Evolutionary conservation across 164 flowering plant species (phyloP).

Genomic region (Dillenia turbinata): DNA sequence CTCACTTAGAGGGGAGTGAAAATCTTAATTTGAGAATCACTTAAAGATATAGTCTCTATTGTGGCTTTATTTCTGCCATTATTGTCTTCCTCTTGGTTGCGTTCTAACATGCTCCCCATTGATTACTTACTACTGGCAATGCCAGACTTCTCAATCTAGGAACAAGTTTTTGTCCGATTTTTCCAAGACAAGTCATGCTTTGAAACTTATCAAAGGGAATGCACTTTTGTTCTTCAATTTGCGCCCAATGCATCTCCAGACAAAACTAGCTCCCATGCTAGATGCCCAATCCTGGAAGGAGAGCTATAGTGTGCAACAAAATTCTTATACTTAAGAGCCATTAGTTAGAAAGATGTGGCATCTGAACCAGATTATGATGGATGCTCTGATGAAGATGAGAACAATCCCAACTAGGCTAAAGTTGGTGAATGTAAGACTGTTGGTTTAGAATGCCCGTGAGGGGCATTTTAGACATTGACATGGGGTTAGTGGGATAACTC

Average conservation of each 20-base stretch:
- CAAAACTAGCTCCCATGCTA: conserved; percentile 48
- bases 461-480: too few relatives aligned
- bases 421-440: conserved; percentile 79
- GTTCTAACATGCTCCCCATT: background rate
- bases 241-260: conserved; percentile 59
- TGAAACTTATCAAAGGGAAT: conserved; percentile 70
- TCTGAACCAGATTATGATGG: conserved; percentile 28
- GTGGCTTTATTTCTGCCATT: too few relatives aligned
- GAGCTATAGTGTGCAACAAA: conserved; percentile 85
- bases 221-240: conserved; percentile 69
- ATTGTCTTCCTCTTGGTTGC: too few relatives aligned
- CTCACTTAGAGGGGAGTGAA: conserved; percentile 53
- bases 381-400: conserved; percentile 84
- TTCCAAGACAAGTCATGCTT: conserved; percentile 17
- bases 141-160: conserved; percentile 21
- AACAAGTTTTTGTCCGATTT: conserved; percentile 50
- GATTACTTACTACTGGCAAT: conserved; percentile 8
- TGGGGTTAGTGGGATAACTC: too few relatives aligned
- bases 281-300: conserved; percentile 73
- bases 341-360: background rate
- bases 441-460: too few relatives aligned
- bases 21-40: conserved; percentile 2
- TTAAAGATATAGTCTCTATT: background rate
- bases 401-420: conserved; percentile 72
- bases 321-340: conserved; percentile 35